These are phyloP conservation scores for Dissophora ornata DNA, from an alignment of 192 early-diverging fungal genomes.

Conservation along the genomic window DNA sequence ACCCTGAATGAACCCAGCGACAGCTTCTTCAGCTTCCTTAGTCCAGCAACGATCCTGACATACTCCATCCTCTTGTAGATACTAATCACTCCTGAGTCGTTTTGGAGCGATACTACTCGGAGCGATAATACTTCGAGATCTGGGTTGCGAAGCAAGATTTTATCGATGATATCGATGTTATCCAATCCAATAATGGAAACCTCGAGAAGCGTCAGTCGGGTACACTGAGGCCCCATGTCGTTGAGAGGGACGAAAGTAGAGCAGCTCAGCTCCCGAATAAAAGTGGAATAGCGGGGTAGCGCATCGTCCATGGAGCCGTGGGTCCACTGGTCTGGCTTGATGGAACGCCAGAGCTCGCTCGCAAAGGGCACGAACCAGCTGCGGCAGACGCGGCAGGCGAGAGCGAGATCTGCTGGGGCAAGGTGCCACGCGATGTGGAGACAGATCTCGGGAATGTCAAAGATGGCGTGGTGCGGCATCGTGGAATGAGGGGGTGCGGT, in stretches of 20 bases:
- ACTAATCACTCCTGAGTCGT: background rate
- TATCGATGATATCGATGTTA: background rate
- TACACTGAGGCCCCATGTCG: background rate
- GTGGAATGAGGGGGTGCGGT: too few relatives aligned
- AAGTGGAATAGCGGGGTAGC: conserved; percentile 25
- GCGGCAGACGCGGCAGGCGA: conserved; percentile 5
- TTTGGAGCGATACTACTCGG: too few relatives aligned
- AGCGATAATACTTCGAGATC: too few relatives aligned
- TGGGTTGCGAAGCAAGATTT: conserved; percentile 10
- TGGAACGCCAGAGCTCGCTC: conserved; percentile 27
- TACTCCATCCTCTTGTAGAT: background rate
- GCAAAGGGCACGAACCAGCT: conserved; percentile 31
- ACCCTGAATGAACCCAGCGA: background rate
- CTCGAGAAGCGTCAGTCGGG: background rate
- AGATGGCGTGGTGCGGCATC: background rate
- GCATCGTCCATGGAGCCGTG: conserved; percentile 10
- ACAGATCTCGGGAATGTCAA: conserved; percentile 2
- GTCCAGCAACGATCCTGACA: background rate
- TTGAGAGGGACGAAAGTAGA: background rate
- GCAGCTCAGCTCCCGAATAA: conserved; percentile 28
- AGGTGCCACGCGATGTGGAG: conserved; percentile 13
- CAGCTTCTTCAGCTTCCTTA: conserved; percentile 8
- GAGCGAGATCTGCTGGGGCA: conserved; percentile 19
- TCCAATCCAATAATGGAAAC: conserved; percentile 5
- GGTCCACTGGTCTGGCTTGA: conserved; percentile 34